phyloP scores from a whole-genome alignment of 2,329 filamentous ascomycete genomes.

The Teratosphaeriaceae sp. region DNA sequence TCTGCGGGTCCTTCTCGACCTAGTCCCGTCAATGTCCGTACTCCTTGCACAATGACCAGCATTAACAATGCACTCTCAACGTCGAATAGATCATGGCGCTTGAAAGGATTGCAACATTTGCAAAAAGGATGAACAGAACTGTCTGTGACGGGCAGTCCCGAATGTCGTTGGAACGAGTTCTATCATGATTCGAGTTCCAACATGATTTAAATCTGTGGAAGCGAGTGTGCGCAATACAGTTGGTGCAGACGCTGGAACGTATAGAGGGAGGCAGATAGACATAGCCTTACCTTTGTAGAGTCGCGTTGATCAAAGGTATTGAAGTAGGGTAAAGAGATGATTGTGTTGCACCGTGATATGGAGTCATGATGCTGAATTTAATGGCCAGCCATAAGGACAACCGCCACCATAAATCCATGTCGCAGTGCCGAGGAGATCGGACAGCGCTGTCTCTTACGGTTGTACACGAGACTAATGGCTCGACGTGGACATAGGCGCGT shows the following conservation, averaged over 20 bases:
- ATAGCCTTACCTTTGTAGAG: not conserved
- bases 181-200: not conserved
- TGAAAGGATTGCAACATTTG: not conserved
- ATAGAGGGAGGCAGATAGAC: not conserved
- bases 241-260: not conserved
- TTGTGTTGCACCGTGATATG: not conserved
- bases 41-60: not conserved
- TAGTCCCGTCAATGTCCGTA: not conserved
- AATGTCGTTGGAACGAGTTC: not conserved
- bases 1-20: not conserved
- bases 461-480: not conserved
- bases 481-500: not conserved
- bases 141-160: not conserved
- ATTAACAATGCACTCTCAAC: not conserved
- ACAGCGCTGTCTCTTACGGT: not conserved
- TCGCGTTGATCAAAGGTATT: no score
- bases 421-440: not conserved
- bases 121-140: not conserved
- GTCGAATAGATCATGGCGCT: not conserved
- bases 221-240: not conserved
- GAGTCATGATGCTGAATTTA: not conserved
- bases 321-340: not conserved
- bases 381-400: not conserved
- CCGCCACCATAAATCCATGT: not conserved
- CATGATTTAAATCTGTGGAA: not conserved